Evolutionary conservation across 2,329 filamentous ascomycete species (phyloP).

Genomic region (Fonsecaea multimorphosa): DNA sequence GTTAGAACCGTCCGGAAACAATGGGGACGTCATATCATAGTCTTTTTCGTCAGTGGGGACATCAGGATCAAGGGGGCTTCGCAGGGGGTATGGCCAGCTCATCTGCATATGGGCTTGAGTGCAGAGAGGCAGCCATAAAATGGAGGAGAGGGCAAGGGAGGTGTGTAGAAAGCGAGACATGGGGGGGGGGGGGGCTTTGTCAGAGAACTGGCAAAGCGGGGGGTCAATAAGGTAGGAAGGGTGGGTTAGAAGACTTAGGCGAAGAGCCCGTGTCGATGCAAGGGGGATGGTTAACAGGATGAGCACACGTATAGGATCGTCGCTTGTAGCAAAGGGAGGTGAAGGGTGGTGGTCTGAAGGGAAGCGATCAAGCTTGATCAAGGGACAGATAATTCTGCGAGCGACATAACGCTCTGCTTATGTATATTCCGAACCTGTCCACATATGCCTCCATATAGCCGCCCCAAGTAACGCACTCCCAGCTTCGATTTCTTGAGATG

Average conservation of each 20-base stretch:
- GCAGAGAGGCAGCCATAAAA: conserved; percentile 33
- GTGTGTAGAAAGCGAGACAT: conserved; percentile 24
- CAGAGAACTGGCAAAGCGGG: background rate
- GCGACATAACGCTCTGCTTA: background rate
- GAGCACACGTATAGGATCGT: background rate
- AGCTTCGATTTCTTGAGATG: conserved; percentile 10
- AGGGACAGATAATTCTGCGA: background rate
- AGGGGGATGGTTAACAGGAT: background rate
- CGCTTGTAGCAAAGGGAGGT: background rate
- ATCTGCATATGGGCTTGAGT: conserved; percentile 60
- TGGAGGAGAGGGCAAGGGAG: conserved; percentile 20
- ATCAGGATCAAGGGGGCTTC: conserved; percentile 57
- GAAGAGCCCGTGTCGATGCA: background rate
- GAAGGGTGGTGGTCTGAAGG: background rate
- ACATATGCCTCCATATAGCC: conserved; percentile 8
- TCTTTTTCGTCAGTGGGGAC: conserved; percentile 59
- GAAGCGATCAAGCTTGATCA: background rate
- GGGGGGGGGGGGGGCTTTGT: too few relatives aligned
- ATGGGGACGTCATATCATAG: conserved; percentile 74
- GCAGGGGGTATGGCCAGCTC: conserved; percentile 60
- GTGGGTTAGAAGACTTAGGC: background rate
- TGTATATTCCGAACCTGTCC: background rate
- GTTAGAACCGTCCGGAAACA: conserved; percentile 65
- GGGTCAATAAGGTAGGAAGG: background rate
- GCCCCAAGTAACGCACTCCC: conserved; percentile 8